Conservation (phyloP, 768 basidiomycete species). For the Pholiota conissans region DNA sequence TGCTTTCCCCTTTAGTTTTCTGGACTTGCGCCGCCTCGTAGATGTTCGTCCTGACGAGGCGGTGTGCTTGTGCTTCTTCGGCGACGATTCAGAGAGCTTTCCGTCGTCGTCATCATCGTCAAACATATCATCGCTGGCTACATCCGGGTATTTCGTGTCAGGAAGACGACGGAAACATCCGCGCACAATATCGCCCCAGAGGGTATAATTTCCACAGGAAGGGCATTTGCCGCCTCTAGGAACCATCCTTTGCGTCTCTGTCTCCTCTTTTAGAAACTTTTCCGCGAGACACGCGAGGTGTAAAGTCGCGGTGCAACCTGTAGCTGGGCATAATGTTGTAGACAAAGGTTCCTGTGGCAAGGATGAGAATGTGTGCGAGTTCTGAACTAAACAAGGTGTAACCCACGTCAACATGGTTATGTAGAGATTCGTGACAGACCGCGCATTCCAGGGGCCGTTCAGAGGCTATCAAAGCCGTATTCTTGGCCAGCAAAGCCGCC, state of each 20-base stretch:
- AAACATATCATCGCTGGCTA: constrained; percentile 36
- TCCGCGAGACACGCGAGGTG: constrained; percentile 60
- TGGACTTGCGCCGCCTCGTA: not conserved
- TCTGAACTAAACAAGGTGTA: constrained; percentile 25
- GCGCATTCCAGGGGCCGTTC: constrained; percentile 39
- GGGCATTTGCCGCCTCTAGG: constrained; percentile 65
- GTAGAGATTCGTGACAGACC: constrained; percentile 44
- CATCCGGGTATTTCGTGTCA: constrained; percentile 19
- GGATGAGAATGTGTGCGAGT: not conserved
- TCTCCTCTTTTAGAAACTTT: constrained; percentile 20
- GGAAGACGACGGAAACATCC: constrained; percentile 55
- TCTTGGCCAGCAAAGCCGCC: constrained; percentile 47
- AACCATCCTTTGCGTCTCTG: constrained; percentile 34
- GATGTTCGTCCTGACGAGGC: not conserved
- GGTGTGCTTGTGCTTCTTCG: constrained; percentile 6
- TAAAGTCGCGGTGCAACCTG: constrained; percentile 48
- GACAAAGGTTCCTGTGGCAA: constrained; percentile 47
- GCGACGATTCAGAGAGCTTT: constrained; percentile 7
- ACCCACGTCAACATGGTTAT: constrained; percentile 33
- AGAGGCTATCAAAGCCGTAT: constrained; percentile 39
- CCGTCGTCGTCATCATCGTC: constrained; percentile 25
- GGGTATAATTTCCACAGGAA: constrained; percentile 50
- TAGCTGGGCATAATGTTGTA: constrained; percentile 52
- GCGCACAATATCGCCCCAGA: constrained; percentile 72
- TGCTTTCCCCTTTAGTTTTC: constrained; percentile 9